Base-by-base conservation (phyloP, 768 basidiomycete species). In the Pilatotrama ljubarskyi region DNA sequence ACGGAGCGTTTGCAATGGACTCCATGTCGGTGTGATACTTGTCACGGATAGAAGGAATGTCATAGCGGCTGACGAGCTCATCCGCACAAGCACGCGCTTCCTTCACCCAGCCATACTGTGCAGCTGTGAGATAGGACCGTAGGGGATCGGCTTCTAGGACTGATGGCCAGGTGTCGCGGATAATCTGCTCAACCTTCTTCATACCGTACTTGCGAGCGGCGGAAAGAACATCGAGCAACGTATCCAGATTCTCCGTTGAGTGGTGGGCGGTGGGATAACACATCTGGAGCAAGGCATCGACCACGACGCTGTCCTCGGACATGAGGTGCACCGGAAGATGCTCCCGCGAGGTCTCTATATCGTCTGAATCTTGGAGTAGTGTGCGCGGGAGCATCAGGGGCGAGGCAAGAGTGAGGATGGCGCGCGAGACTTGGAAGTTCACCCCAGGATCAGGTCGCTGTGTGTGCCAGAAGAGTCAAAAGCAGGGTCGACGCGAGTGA, bases 361-460 rank as follows among this genome's bases (percentile, higher is more conserved):
- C 15, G 46, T 20, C 18, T 9, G 5, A n/a, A n/a, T n/a, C 15
- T 10, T 26, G 5, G 2, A 55, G 20, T 20, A 49, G 37, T 15
- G 84, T 69, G 85, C 81, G 73, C 84, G 80, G 63, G 78, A 76
- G 51, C 74, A 74, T 63, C 22, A 20, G 17, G 13, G 36, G 25
- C 18, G 61, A 62, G 3, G 55, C 62, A 4, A 44, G 15, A 3
- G 47, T n/a, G 35, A 63, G 38, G 41, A 63, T 55, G 25, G 25
- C 6, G 5, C 53, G 41, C 3, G 9, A 49, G 5, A 63, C 54
- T n/a, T 42, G 57, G 17, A 63, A 63, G 11, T 59, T 47, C 20
- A 59, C 48, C 46, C 29, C n/a, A 63, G 41, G 29, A 59, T 41
- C n/a, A 63, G 18, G 20, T 63, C 62, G 15, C 57, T 57, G 35